Base-by-base conservation (phyloP, 129 eudicot genomes). In the Apium graveolens region DNA sequence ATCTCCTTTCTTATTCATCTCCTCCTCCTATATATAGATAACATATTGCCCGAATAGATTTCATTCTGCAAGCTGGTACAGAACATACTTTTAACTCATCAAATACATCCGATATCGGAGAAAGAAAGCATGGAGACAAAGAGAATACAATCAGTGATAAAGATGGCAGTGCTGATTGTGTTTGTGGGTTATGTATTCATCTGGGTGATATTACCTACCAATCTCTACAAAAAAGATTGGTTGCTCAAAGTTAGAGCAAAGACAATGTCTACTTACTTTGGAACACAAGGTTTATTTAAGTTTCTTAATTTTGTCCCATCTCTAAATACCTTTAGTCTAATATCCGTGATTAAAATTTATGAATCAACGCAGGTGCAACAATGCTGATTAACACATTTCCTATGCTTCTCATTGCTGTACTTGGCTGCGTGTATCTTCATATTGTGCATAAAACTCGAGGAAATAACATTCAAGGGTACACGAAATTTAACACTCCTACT, bases 361-460 rank as follows among this genome's bases (percentile, higher is more conserved):
- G 39, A 31, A 14, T 31, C 11, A 31, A 5, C 3, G 31, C 89
- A 89, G 93, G 91, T 79, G 80, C 81, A 3, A 83, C 38, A 31
- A 55, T 89, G 48, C 74, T 89, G 86, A 53, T 81, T 53, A 82
- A 63, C 84, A 85, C 91, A 55, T 81, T 78, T 35, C 93, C 93
- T 20, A 73, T 87, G 1, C 75, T 89, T 46, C 76, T 89, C 78
- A 80, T 89, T 49, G 89, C 93, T 60, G 87, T 81, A 13, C 26
- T 86, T 81, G 90, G 87, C 69, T 87, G 83, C 11, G 21, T 87
- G 0, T 89, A 89, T 82, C 80, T 85, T 38, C 93, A 86, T 82
- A 43, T 89, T 45, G 87, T 85, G 34, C 79, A 80, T 60, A 68
- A 65, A 43, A 18, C 26, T 7, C 68, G 34, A 13, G 62, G n/a